Conservation (phyloP, 306 rosid species). For the Citrullus mucosospermus region DNA sequence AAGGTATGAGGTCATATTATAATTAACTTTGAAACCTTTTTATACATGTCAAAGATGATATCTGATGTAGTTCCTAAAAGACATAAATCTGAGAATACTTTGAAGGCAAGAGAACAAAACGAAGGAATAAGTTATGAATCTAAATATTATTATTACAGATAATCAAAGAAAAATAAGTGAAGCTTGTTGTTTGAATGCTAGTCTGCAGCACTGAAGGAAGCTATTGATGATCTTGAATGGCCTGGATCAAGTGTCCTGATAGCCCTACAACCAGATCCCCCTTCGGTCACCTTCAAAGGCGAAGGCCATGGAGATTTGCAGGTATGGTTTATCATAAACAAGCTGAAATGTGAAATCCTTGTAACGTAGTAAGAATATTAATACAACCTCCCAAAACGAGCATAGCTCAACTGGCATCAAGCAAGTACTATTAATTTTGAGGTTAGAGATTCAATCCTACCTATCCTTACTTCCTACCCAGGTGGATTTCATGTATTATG, state of each 20-base stretch:
- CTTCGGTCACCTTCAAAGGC: slow-evolving; percentile 63
- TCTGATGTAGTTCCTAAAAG: neutral
- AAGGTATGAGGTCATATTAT: slow-evolving; percentile 32
- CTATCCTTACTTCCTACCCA: slow-evolving; percentile 19
- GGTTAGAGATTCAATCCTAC: neutral
- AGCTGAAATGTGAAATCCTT: neutral
- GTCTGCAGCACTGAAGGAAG: slow-evolving; percentile 90
- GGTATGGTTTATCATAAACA: slow-evolving; percentile 23
- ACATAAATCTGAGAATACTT: neutral
- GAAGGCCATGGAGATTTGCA: slow-evolving; percentile 97
- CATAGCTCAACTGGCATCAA: too few species aligned
- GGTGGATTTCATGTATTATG: slow-evolving; percentile 76
- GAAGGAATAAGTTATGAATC: neutral
- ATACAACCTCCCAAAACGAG: too few species aligned
- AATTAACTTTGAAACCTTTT: neutral
- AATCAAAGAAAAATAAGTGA: neutral
- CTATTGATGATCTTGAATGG: slow-evolving; percentile 96
- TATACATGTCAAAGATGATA: neutral
- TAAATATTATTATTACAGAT: neutral
- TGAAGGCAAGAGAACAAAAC: neutral
- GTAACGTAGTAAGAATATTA: neutral
- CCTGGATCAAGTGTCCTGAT: slow-evolving; percentile 90
- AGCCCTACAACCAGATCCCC: slow-evolving; percentile 59
- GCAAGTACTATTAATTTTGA: too few species aligned
- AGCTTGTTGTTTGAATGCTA: slow-evolving; percentile 9